Evolutionary conservation across 1,284 basidiomycete genomes (phyloP).

Genomic region (Blastosporella zonata): DNA sequence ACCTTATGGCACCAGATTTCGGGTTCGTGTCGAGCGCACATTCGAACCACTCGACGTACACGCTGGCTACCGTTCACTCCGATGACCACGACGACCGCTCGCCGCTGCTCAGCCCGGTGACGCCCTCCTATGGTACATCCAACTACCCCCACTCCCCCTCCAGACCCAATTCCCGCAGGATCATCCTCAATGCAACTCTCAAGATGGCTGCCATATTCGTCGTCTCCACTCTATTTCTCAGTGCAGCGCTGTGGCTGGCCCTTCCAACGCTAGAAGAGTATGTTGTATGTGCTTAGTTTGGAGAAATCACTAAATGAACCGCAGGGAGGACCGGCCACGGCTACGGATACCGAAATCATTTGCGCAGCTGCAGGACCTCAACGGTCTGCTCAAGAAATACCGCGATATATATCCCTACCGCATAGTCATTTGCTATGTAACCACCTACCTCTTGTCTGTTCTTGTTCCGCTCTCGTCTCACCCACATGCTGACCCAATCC

Average conservation of each 20-base stretch:
- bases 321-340: slow-evolving; percentile 68
- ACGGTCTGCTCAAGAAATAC: slow-evolving; percentile 84
- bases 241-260: slow-evolving; percentile 74
- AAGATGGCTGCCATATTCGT: slow-evolving; percentile 82
- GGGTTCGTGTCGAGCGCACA: slow-evolving; percentile 20
- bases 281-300: slow-evolving; percentile 30
- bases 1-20: slow-evolving; percentile 19
- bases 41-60: slow-evolving; percentile 58
- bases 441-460: slow-evolving; percentile 88
- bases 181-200: slow-evolving; percentile 75
- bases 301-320: slow-evolving; percentile 13
- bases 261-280: slow-evolving; percentile 78
- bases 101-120: slow-evolving; percentile 37
- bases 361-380: slow-evolving; percentile 76
- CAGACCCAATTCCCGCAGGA: slow-evolving; percentile 44
- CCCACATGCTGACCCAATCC: slow-evolving; percentile 6
- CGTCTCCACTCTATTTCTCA: slow-evolving; percentile 66
- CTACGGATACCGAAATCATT: slow-evolving; percentile 85
- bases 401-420: slow-evolving; percentile 80
- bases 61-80: slow-evolving; percentile 53
- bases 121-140: slow-evolving; percentile 50
- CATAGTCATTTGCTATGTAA: slow-evolving; percentile 80
- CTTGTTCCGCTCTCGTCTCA: slow-evolving; percentile 5
- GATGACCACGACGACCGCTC: slow-evolving; percentile 29
- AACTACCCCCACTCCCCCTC: slow-evolving; percentile 39